These are phyloP conservation scores for Bryoerythrophyllum caledonicum DNA, from an alignment of 225 moss, liverwort and hornwort species.

Conservation along the genomic window DNA sequence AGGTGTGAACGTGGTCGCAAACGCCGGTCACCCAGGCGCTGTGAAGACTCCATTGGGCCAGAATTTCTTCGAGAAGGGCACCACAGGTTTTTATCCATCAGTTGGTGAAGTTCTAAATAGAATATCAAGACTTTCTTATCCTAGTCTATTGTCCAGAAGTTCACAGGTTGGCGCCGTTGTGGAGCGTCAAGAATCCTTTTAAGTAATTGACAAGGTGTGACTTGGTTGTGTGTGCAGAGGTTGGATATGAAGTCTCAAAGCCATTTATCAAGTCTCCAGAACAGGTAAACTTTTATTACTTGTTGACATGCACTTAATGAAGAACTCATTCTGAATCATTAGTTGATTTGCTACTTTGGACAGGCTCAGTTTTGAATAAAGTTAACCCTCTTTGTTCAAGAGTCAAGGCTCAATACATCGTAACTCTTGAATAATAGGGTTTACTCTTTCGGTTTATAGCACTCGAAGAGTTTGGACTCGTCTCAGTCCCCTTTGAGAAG, in stretches of 20 bases:
- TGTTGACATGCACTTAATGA: not conserved
- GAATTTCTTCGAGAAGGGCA: constrained; percentile 41
- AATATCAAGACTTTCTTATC: not conserved
- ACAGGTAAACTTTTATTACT: constrained; percentile 22
- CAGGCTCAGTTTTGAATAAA: not conserved
- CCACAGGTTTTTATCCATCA: constrained; percentile 17
- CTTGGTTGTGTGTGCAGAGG: constrained; percentile 20
- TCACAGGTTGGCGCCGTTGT: not conserved
- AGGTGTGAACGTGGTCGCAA: constrained; percentile 42
- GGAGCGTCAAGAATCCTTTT: no score
- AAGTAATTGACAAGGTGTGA: not conserved
- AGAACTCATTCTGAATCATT: not conserved
- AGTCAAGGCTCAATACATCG: not conserved
- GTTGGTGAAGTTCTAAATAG: not conserved
- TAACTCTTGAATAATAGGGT: not conserved
- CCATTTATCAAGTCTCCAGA: constrained; percentile 39
- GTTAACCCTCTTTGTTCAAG: no score
- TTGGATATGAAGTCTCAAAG: constrained; percentile 40
- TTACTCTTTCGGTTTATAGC: no score
- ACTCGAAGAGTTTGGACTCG: no score
- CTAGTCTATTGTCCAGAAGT: not conserved
- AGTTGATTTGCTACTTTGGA: not conserved
- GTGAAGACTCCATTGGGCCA: constrained; percentile 34
- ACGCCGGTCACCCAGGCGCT: constrained; percentile 46
- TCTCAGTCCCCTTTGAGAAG: no score